Conservation (phyloP, 1,284 basidiomycete species). For the Phenoliferia sp. region DNA sequence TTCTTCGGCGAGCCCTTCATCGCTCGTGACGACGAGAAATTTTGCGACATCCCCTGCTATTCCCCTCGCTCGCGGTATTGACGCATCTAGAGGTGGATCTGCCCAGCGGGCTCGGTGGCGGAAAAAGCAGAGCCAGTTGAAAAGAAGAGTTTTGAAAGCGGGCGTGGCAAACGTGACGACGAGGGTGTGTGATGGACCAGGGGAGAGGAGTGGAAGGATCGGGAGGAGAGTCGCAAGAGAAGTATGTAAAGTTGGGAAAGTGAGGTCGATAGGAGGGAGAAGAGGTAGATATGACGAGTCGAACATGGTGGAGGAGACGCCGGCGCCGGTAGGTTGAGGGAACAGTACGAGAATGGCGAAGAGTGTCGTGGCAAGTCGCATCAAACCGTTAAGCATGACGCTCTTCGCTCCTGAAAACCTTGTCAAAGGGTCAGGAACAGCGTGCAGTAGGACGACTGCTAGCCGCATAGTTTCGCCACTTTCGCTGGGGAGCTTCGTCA, state of each 20-base stretch:
- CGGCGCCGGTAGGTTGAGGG: too few species aligned
- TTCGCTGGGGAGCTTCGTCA: too few species aligned
- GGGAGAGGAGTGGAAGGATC: constrained; percentile 20
- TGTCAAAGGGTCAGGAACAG: too few species aligned
- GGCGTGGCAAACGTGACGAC: constrained; percentile 32
- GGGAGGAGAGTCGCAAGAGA: constrained; percentile 30
- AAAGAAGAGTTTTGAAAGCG: constrained; percentile 32
- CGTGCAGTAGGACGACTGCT: too few species aligned
- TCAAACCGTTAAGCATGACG: too few species aligned
- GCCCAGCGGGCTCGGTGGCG: constrained; percentile 28
- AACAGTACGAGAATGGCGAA: too few species aligned
- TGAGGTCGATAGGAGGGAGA: neutral
- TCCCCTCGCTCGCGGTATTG: constrained; percentile 1
- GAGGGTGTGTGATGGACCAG: constrained; percentile 27
- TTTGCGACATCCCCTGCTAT: constrained; percentile 8
- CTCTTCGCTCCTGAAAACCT: too few species aligned
- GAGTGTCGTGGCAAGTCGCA: too few species aligned
- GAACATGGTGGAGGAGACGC: neutral
- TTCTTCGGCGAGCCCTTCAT: constrained; percentile 24
- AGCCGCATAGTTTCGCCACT: too few species aligned
- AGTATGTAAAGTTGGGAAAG: constrained; percentile 24
- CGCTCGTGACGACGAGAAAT: constrained; percentile 30
- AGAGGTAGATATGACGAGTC: neutral
- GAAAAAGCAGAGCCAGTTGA: constrained; percentile 35
- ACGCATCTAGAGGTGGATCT: neutral